Base-by-base conservation (phyloP, 192 early-diverging fungal species). In the Backusella parvicylindrica region DNA sequence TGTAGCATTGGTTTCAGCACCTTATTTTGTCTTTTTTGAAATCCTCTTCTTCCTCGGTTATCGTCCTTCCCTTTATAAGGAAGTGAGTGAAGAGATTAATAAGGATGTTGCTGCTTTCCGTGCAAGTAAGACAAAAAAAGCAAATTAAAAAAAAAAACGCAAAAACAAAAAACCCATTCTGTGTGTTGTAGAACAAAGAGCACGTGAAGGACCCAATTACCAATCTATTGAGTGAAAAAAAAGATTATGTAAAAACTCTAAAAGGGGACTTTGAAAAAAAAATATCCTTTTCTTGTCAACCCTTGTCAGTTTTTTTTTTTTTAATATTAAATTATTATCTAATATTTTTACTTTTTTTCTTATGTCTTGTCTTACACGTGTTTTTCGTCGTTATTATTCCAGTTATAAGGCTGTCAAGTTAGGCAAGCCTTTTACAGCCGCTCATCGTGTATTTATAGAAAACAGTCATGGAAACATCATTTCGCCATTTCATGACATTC, bases 401-500 rank as follows among this genome's bases (percentile, higher is more conserved):
- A 31, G 13, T 21, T 72, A 72, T 37, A 63, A 36, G 6, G 15
- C 33, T 26, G 3, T 63, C 16, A 26, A 23, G 6, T 21, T 56
- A 7, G 75, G 75, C 9, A 33, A 69, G 4, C 69, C 60, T 16
- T 40, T 43, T 26, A 77, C 75, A 21, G 60, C 49, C 4, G 47
- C 75, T 33, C 70, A 77, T 37, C 75, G 75, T 38, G 36, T 77
- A 15, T 77, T 64, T 71, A 64, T 77, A 64, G 75, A 70, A 67
- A 65, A 71, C 4, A 91, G 86, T 78, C 84, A 91, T 75, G 95
- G 95, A 47, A 91, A 91, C 81, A 87, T 92, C 28, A 81, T 98
- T 71, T 97, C 96, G 47, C 91, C 96, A 71, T 99, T 97, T 89
- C 98, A 98, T 88, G 97, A 99, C 86, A 98, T 99, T 79, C 98